phyloP scores from a whole-genome alignment of 108 stramenopile genomes.

The Pelagomonas calceolata region DNA sequence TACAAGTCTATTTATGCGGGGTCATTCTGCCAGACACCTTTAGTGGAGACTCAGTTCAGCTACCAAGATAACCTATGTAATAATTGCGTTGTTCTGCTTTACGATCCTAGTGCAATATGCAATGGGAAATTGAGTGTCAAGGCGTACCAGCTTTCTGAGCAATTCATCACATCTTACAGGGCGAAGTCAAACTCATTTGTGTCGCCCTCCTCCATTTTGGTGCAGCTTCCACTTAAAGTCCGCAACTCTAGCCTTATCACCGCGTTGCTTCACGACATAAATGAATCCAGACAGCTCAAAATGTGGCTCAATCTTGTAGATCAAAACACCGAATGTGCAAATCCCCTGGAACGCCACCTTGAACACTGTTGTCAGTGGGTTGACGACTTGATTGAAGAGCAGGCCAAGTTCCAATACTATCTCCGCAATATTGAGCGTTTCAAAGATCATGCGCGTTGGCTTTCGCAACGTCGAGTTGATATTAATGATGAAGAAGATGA shows the following conservation, averaged over 20 bases:
- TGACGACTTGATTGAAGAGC: slow-evolving; percentile 80
- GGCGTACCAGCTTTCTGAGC: slow-evolving; percentile 79
- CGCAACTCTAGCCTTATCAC: slow-evolving; percentile 69
- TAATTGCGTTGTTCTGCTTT: slow-evolving; percentile 86
- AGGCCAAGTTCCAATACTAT: slow-evolving; percentile 72
- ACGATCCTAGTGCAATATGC: slow-evolving; percentile 87
- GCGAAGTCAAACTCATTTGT: slow-evolving; percentile 49
- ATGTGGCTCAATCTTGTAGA: slow-evolving; percentile 32
- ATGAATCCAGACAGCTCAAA: not conserved
- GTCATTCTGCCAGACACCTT: slow-evolving; percentile 65
- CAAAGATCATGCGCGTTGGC: slow-evolving; percentile 32
- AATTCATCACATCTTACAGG: not conserved
- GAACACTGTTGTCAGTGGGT: slow-evolving; percentile 87
- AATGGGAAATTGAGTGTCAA: slow-evolving; percentile 78
- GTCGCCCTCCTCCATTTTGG: slow-evolving; percentile 70
- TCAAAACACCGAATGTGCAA: no score
- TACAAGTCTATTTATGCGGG: slow-evolving; percentile 95
- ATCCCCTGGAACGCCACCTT: slow-evolving; percentile 87
- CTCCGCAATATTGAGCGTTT: slow-evolving; percentile 44
- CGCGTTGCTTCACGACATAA: slow-evolving; percentile 64
- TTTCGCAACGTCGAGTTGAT: slow-evolving; percentile 12
- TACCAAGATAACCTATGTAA: slow-evolving; percentile 86
- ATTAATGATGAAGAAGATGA: not conserved
- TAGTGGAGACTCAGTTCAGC: slow-evolving; percentile 81
- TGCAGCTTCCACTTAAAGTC: slow-evolving; percentile 78